Conservation (phyloP, 129 eudicot genomes). For the Oenanthe sinensis region DNA sequence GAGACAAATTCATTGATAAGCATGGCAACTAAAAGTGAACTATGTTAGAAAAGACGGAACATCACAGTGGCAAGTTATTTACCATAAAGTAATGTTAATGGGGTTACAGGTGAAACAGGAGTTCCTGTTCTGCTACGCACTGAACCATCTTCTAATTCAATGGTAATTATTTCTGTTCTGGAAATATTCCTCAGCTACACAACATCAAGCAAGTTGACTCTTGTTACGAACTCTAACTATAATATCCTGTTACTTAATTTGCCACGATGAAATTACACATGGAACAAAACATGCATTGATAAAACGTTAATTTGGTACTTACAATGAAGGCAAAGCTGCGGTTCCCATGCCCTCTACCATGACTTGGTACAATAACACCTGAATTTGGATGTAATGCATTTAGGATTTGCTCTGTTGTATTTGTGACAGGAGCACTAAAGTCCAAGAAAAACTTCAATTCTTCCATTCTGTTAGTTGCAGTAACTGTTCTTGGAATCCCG, state of each 20-base stretch:
- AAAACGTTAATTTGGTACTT: neutral
- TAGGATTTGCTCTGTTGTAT: conserved; percentile 5
- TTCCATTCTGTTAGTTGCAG: conserved; percentile 19
- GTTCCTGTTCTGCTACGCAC: conserved; percentile 15
- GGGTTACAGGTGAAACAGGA: conserved; percentile 14
- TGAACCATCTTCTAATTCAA: conserved; percentile 12
- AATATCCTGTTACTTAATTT: neutral
- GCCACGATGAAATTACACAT: neutral
- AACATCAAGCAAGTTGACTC: neutral
- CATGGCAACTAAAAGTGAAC: neutral
- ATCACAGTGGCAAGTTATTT: neutral
- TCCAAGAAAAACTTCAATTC: conserved; percentile 6
- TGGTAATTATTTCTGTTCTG: conserved; percentile 13
- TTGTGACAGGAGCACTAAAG: conserved; percentile 7
- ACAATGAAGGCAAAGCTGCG: conserved; percentile 19
- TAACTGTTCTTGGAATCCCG: conserved; percentile 19
- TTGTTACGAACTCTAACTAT: neutral
- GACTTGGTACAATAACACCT: neutral
- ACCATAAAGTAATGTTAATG: conserved; percentile 19
- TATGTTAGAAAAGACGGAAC: neutral
- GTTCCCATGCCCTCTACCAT: conserved; percentile 14
- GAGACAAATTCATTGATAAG: neutral
- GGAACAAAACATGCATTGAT: neutral
- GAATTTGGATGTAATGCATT: conserved; percentile 7
- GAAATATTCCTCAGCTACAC: conserved; percentile 5